Evolutionary conservation across 2,329 filamentous ascomycete genomes (phyloP), one percentile per base, ranked within the genome.

Genomic region (Fusarium brachygibbosum): DNA sequence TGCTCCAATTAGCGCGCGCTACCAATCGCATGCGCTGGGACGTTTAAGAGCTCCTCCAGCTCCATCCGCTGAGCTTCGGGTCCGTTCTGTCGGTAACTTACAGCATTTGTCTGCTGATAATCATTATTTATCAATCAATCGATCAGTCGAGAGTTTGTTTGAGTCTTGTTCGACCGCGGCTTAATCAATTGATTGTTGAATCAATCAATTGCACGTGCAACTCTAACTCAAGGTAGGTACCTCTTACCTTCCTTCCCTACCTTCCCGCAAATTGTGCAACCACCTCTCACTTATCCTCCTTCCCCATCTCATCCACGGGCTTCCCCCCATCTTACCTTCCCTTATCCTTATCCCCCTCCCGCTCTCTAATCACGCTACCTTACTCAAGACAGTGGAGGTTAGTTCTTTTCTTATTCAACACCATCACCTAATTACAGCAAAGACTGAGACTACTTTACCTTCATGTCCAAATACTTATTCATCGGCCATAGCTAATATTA

Each of bases 1-100:
- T 58, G 66, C 66, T 63, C 46, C 38, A 58, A 53, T 62, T 69
- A 69, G 66, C 66, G 66, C 66, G 66, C 66, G 66, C 66, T 64
- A 69, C 63, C 38, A 59, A 34, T 38, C n/a, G 38, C 42, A 51
- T 19, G 38, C n/a, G 48, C 54, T 57, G 54, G 28, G 23, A 48
- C 23, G 12, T 55, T 45, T 56, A 50, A 48, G 54, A 56, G 49
- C 66, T 66, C 51, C 38, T 28, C 50, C 49, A 66, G 46, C 40
- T 66, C 48, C 46, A 68, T 41, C 54, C 23, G 23, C 23, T 25
- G 23, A 42, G 65, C 54, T 65, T 54, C 68, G 65, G 55, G 65
- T 55, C 68, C 68, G 50, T 41, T 66, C 68, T 71, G 68, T 71
- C 68, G 63, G 68, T 49, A 8, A 29, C 25, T 19, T 14, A 23